Percentiles rank a stretch among this genome's conserved stretches.
phyloP scores from a whole-genome alignment of 805 yeast genomes.

The Candida chauliodis region DNA sequence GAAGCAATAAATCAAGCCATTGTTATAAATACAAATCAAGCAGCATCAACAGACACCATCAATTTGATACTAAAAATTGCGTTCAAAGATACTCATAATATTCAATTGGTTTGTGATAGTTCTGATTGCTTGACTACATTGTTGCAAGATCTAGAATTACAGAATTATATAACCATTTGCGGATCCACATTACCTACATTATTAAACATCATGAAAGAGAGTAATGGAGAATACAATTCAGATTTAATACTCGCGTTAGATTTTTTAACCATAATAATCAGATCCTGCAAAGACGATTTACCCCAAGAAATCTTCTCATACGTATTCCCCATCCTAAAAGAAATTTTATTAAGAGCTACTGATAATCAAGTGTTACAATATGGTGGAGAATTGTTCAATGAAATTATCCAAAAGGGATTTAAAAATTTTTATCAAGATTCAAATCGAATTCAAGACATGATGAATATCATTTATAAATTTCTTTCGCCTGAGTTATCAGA shows the following conservation, averaged over 20 bases:
- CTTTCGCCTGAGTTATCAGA: conserved; percentile 72
- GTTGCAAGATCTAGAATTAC: conserved; percentile 43
- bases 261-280: conserved; percentile 48
- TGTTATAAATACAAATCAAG: conserved; percentile 26
- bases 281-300: conserved; percentile 23
- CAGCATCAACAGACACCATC: conserved; percentile 38
- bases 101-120: conserved; percentile 64
- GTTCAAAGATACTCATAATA: conserved; percentile 69
- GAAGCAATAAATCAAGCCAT: conserved; percentile 66
- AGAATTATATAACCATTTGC: conserved; percentile 46
- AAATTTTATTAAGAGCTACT: conserved; percentile 41
- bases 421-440: conserved; percentile 26
- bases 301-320: conserved; percentile 40
- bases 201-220: conserved; percentile 26
- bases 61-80: conserved; percentile 61
- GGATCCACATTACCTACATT: conserved; percentile 52
- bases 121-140: conserved; percentile 65
- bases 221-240: conserved; percentile 51
- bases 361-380: conserved; percentile 79
- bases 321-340: conserved; percentile 42
- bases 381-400: conserved; percentile 71
- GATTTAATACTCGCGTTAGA: conserved; percentile 58
- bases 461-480: conserved; percentile 64
- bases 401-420: conserved; percentile 46
- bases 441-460: conserved; percentile 34